Evolutionary conservation across 2,329 filamentous ascomycete species (phyloP).

Genomic region (Sordariomycetes sp.): DNA sequence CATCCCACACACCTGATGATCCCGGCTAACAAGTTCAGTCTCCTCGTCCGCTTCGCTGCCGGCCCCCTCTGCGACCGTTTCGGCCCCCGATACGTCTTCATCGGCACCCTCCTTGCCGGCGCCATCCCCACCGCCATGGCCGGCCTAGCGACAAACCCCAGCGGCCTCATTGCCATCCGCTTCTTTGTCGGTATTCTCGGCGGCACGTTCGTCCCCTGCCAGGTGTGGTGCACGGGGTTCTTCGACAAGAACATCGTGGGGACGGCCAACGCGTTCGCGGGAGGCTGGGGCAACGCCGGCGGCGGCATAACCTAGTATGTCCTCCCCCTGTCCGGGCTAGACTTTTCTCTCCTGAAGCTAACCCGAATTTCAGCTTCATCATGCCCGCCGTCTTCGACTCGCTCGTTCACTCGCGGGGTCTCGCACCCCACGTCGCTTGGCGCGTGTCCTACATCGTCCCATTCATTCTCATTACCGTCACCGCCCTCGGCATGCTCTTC

Average conservation of each 20-base stretch:
- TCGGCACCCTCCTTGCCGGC: slow-evolving; percentile 64
- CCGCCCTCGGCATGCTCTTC: slow-evolving; percentile 53
- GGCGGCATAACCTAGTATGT: slow-evolving; percentile 60
- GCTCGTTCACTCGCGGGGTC: slow-evolving; percentile 46
- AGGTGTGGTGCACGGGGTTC: slow-evolving; percentile 88
- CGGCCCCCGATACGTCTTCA: slow-evolving; percentile 72
- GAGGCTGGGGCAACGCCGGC: slow-evolving; percentile 77
- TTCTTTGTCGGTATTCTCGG: slow-evolving; percentile 78
- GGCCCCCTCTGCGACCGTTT: slow-evolving; percentile 80
- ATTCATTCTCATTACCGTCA: slow-evolving; percentile 59
- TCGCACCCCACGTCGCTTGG: slow-evolving; percentile 64
- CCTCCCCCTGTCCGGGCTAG: not conserved
- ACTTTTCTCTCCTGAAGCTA: not conserved
- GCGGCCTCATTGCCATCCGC: slow-evolving; percentile 59
- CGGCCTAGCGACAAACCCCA: slow-evolving; percentile 55
- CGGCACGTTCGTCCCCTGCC: slow-evolving; percentile 72
- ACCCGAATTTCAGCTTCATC: not conserved
- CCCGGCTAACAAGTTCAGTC: slow-evolving; percentile 22
- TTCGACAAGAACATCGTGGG: slow-evolving; percentile 90
- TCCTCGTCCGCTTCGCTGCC: slow-evolving; percentile 66
- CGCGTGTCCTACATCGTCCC: slow-evolving; percentile 77
- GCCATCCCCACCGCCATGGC: slow-evolving; percentile 74
- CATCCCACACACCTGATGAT: not conserved
- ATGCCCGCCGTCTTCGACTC: slow-evolving; percentile 72
- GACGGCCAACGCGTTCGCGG: slow-evolving; percentile 76